Evolutionary conservation across 176 grass and related monocot genomes (phyloP), one percentile per base, ranked within the genome.

Genomic region (Paspalum vaginatum): DNA sequence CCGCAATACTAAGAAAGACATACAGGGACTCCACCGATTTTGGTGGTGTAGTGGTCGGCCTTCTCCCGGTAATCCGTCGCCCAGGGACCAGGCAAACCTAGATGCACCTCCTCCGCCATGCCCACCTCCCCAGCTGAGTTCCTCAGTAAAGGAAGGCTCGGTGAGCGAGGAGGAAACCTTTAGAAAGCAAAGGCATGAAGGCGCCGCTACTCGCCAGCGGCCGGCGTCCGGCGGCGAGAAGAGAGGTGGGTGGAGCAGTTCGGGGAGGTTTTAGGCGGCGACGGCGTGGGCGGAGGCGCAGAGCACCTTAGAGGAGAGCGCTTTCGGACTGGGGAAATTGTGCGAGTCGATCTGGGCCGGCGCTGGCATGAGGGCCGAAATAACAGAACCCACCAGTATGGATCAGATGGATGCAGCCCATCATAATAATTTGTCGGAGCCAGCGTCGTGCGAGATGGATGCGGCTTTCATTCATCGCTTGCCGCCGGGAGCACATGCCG

Each of bases 1-100:
- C 51, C 11, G 68, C 4, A 84, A 72, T 11, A 74, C 2, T 1
- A 56, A 39, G 21, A 14, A 51, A 17, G 14, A 84, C 82, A 42
- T 83, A 99, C 90, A 42, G 92, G 88, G 15, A 86, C 41, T 59
- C 96, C 96, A 32, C 96, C 96, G 14, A 99, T 95, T 74, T 99
- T 99, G 37, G 84, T 98, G n/a, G 92, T 95, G 84, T 91, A 99
- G 84, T 95, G 88, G 68, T 98, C 96, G 61, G 90, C 88, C 69
- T 86, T 93, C 81, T 98, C 92, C 26, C 90, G 79, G 68, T 88
- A 88, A 66, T 95, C 80, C 66, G 89, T 77, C 32, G 96, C 90
- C 92, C 96, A 98, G 44, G 76, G 90, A 37, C 96, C 96, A 17
- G 92, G 96, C 48, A 95, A 75, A 41, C 90, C 96, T 42, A 98